These are phyloP conservation scores for Oidium heveae DNA, from an alignment of 2,329 filamentous ascomycete species.

Conservation along the genomic window DNA sequence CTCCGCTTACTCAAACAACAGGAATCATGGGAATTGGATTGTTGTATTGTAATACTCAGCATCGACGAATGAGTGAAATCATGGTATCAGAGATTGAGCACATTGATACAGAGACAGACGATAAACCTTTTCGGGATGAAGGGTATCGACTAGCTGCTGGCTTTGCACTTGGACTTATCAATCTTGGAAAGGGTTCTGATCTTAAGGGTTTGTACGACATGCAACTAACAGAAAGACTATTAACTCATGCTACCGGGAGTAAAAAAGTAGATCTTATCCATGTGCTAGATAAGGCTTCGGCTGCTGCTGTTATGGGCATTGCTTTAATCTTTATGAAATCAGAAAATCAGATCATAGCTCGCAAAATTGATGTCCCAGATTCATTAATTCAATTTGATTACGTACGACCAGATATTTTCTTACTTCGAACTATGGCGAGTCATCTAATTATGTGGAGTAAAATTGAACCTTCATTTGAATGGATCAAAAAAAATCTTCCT, in stretches of 20 bases:
- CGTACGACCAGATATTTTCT: conserved; percentile 73
- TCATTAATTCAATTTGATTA: conserved; percentile 86
- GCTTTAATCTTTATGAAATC: conserved; percentile 95
- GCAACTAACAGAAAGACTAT: conserved; percentile 67
- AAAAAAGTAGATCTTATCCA: conserved; percentile 86
- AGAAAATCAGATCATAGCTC: conserved; percentile 61
- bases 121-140: conserved; percentile 69
- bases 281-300: conserved; percentile 73
- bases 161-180: conserved; percentile 82
- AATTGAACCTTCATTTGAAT: conserved; percentile 46
- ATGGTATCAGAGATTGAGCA: conserved; percentile 96
- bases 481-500: conserved; percentile 56
- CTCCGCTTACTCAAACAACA: conserved; percentile 78
- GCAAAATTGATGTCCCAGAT: conserved; percentile 81
- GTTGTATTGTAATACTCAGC: conserved; percentile 82
- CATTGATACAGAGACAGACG: conserved; percentile 53
- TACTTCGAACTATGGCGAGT: conserved; percentile 68
- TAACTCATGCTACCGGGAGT: conserved; percentile 63
- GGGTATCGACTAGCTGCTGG: conserved; percentile 90
- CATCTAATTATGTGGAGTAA: conserved; percentile 83
- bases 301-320: conserved; percentile 77
- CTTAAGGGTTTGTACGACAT: conserved; percentile 80
- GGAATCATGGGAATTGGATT: conserved; percentile 93
- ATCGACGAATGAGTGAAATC: conserved; percentile 94
- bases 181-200: conserved; percentile 73